phyloP scores from a whole-genome alignment of 2,329 filamentous ascomycete genomes.

The Colletotrichum somersetense region DNA sequence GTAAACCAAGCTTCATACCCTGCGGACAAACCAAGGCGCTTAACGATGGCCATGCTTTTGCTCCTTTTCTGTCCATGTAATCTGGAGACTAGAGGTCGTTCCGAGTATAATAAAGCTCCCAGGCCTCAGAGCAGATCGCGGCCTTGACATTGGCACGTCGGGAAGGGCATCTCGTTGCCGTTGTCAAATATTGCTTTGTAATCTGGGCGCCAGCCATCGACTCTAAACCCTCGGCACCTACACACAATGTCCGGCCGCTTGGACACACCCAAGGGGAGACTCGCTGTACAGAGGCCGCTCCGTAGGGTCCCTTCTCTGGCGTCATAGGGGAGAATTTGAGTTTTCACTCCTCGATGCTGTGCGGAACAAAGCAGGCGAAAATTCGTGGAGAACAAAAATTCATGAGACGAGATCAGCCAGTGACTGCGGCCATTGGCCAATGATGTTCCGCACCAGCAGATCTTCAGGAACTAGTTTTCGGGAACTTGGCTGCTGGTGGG shows the following conservation, averaged over 20 bases:
- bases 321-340: constrained; percentile 7
- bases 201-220: background rate
- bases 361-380: constrained; percentile 9
- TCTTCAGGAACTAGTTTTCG: constrained; percentile 36
- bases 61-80: too few species aligned
- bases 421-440: constrained; percentile 22
- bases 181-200: background rate
- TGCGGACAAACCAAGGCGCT: background rate
- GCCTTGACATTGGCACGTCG: background rate
- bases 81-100: background rate
- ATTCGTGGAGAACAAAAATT: background rate
- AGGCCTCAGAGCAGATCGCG: background rate
- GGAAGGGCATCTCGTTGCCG: background rate
- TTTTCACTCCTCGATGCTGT: constrained; percentile 15
- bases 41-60: background rate
- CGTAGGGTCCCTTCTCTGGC: background rate
- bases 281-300: background rate
- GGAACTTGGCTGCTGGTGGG: constrained; percentile 35
- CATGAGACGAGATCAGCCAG: background rate
- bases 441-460: constrained; percentile 23
- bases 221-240: background rate
- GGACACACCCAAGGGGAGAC: background rate
- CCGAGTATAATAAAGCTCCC: too few species aligned
- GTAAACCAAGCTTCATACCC: background rate
- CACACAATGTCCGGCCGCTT: background rate